These are phyloP conservation scores for Lindgomyces ingoldianus DNA, from an alignment of 495 filamentous ascomycete genomes.

Conservation along the genomic window DNA sequence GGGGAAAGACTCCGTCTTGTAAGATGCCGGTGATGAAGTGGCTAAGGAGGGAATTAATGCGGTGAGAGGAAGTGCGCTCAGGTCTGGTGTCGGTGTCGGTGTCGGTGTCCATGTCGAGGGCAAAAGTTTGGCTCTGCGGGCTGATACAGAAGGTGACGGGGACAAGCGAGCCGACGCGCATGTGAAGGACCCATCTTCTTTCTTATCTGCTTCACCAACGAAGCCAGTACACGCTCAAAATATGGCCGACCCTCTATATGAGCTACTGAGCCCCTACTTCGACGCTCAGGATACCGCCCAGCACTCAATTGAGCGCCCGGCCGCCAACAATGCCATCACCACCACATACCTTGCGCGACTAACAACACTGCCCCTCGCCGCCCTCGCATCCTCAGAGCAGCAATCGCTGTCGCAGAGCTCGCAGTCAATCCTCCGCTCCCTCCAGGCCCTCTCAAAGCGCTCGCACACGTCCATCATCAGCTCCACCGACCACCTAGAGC, in stretches of 20 bases:
- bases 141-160: too few species aligned
- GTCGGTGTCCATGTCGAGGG: not conserved
- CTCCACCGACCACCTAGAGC: slow-evolving; percentile 74
- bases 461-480: slow-evolving; percentile 87
- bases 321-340: slow-evolving; percentile 53
- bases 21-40: not conserved
- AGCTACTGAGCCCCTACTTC: slow-evolving; percentile 68
- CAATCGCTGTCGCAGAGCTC: slow-evolving; percentile 77
- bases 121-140: too few species aligned
- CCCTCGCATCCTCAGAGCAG: slow-evolving; percentile 72
- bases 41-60: not conserved
- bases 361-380: slow-evolving; percentile 73
- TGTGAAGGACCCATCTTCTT: too few species aligned
- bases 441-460: slow-evolving; percentile 86
- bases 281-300: slow-evolving; percentile 45
- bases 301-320: slow-evolving; percentile 37
- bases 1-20: not conserved
- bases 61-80: too few species aligned
- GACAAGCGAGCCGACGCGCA: too few species aligned
- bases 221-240: too few species aligned
- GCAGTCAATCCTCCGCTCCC: slow-evolving; percentile 78
- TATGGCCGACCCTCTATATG: slow-evolving; percentile 75
- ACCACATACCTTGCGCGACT: slow-evolving; percentile 73
- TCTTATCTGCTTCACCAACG: too few species aligned
- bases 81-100: not conserved